Evolutionary conservation across 2,329 filamentous ascomycete genomes (phyloP).

Genomic region (Claviceps purpurea): DNA sequence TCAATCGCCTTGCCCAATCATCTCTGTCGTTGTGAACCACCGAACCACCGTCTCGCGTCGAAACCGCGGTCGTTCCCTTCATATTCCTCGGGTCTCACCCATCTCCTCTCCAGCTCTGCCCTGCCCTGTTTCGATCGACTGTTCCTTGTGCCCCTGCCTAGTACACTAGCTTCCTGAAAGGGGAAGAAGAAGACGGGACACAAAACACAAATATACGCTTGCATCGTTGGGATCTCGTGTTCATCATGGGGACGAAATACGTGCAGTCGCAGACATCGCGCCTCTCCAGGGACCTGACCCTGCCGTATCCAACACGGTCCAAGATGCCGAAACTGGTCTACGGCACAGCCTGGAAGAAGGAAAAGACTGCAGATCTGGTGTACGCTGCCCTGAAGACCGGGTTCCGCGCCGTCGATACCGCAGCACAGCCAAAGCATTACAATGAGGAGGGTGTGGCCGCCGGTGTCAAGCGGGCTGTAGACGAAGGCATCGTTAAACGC

Average conservation of each 20-base stretch:
- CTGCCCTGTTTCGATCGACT: too few species aligned
- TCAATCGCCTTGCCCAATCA: too few species aligned
- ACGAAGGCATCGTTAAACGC: conserved; percentile 40
- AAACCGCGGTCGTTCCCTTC: too few species aligned
- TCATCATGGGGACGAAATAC: conserved; percentile 9
- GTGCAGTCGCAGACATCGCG: conserved; percentile 16
- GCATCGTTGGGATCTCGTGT: background rate
- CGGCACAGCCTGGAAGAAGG: conserved; percentile 79
- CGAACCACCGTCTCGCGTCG: too few species aligned
- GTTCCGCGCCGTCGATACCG: conserved; percentile 65
- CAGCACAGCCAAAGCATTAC: conserved; percentile 68
- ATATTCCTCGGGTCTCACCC: too few species aligned
- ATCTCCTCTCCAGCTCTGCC: too few species aligned
- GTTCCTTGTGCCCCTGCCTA: too few species aligned
- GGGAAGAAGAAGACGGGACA: background rate
- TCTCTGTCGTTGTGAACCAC: too few species aligned
- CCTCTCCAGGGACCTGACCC: conserved; percentile 20
- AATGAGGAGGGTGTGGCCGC: conserved; percentile 56
- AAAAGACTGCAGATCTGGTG: conserved; percentile 52
- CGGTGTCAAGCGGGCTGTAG: conserved; percentile 49
- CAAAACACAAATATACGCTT: background rate
- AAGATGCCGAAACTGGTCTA: conserved; percentile 49
- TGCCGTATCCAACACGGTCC: conserved; percentile 17
- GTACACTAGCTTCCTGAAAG: too few species aligned
- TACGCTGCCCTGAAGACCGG: conserved; percentile 53